Evolutionary conservation across 257 asterid species (phyloP), one percentile per base, ranked within the genome.

Genomic region (Penstemon newberryi): DNA sequence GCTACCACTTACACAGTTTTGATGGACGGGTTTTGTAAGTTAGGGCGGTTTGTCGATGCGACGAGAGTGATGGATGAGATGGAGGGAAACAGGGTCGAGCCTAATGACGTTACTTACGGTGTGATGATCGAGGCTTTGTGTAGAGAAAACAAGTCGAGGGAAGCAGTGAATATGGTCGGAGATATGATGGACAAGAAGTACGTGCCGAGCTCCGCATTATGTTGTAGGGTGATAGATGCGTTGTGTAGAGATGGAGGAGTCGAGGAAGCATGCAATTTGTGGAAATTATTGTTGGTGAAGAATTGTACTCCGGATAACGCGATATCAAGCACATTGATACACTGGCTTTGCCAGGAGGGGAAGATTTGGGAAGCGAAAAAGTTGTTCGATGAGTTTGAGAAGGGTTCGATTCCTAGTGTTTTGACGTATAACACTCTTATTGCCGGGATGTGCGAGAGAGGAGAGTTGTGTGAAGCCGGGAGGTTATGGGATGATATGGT

Each of bases 401-500:
- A 71, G 78, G 86, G 92, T 57, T 81, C 88, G 0, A 67, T 82
- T 71, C 97, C 98, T 47, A 88, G 96, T 59, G 84, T 79, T 55
- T 70, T 93, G 88, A 85, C 95, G 3, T 90, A 84, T 80, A 88
- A 93, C 75, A 77, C 75, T 45, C 95, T 93, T 45, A 90, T 93
- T 72, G 89, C 93, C 0, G 94, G 97, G 40, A 80, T 93, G 98
- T 90, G 97, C 58, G 97, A 86, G 52, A 73, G 45, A 49, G 98
- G 97, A 72, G 90, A 90, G 78, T 65, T 92, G 72, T 73, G 80
- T 64, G 97, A 92, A 73, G 98, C 95, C 12, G 98, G 95, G 65
- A 88, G 89, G 78, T 77, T 92, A 59, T 92, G 97, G 98, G 98
- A 92, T 77, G 87, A 88, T 65, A 88, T 92, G 98, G 88, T 88